These are phyloP conservation scores for Phaeodactylum tricornutum DNA, from an alignment of 108 stramenopile genomes.

Conservation along the genomic window DNA sequence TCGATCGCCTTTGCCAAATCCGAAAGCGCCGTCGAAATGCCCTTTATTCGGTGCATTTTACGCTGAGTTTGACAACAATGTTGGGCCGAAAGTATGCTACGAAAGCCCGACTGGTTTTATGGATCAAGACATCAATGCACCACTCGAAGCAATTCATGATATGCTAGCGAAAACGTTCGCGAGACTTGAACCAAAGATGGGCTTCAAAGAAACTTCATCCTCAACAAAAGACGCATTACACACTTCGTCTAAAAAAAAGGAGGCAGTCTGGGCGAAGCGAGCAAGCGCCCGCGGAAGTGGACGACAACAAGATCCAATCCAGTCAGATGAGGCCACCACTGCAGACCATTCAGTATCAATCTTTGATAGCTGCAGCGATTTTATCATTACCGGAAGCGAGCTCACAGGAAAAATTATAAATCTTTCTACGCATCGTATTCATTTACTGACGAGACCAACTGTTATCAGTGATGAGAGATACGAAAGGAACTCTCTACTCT, in stretches of 20 bases:
- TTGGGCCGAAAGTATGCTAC: constrained; percentile 60
- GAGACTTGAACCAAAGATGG: constrained; percentile 5
- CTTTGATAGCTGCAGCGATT: constrained; percentile 69
- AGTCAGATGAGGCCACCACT: constrained; percentile 1
- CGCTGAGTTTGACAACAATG: constrained; percentile 81
- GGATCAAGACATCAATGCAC: constrained; percentile 49
- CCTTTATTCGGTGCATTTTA: constrained; percentile 74
- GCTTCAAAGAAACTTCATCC: too few species aligned
- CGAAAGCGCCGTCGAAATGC: constrained; percentile 41
- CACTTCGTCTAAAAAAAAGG: not conserved
- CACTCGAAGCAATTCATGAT: constrained; percentile 37
- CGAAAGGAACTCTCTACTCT: constrained; percentile 69
- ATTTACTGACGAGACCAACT: constrained; percentile 64
- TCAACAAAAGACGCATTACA: not conserved
- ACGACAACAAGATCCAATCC: not conserved
- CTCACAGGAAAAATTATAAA: constrained; percentile 65
- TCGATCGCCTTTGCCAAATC: constrained; percentile 29
- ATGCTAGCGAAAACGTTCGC: constrained; percentile 48
- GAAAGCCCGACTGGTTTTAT: constrained; percentile 63
- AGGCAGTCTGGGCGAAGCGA: not conserved
- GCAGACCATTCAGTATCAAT: constrained; percentile 39
- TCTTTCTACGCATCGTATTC: constrained; percentile 65
- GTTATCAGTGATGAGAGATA: constrained; percentile 53
- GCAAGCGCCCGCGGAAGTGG: not conserved
- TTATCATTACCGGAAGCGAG: constrained; percentile 78